Percentiles rank a stretch among this genome's conserved stretches.
These are phyloP conservation scores for Aquilaria yunnanensis DNA, from an alignment of 345 rosid genomes.

Conservation along the genomic window DNA sequence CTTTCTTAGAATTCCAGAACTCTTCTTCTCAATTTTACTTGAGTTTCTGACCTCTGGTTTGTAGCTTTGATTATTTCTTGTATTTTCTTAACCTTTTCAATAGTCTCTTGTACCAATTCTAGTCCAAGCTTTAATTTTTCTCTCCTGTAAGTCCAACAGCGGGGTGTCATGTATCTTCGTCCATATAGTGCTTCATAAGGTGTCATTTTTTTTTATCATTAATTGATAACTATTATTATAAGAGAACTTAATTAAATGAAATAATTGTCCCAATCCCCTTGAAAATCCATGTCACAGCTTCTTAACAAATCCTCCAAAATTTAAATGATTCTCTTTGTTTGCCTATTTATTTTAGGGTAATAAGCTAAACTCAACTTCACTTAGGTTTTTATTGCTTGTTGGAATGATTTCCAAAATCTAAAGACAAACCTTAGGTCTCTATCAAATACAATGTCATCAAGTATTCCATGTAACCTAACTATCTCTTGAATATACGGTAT, in stretches of 20 bases:
- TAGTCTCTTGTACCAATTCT: not conserved
- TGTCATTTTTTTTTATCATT: not conserved
- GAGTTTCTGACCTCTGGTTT: not conserved
- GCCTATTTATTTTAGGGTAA: not conserved
- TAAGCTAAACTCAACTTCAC: not conserved
- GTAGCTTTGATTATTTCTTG: not conserved
- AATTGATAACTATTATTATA: constrained; percentile 2
- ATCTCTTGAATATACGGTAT: constrained; percentile 1
- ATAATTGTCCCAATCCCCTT: constrained; percentile 1
- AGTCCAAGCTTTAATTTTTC: not conserved
- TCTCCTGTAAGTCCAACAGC: constrained; percentile 1
- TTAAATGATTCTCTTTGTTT: not conserved
- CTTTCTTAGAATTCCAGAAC: not conserved
- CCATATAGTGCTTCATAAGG: constrained; percentile 9
- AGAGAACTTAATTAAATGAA: constrained; percentile 4
- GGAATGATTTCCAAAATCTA: not conserved
- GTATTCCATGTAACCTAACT: not conserved
- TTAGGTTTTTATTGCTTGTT: not conserved
- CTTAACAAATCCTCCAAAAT: not conserved
- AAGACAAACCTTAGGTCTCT: constrained; percentile 2
- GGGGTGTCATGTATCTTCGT: not conserved
- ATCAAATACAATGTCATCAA: not conserved
- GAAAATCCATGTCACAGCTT: not conserved
- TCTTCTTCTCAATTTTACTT: not conserved
- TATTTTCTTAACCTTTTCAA: not conserved